Evolutionary conservation across 2,329 filamentous ascomycete genomes (phyloP).

Genomic region (Berkeleyomyces basicola): DNA sequence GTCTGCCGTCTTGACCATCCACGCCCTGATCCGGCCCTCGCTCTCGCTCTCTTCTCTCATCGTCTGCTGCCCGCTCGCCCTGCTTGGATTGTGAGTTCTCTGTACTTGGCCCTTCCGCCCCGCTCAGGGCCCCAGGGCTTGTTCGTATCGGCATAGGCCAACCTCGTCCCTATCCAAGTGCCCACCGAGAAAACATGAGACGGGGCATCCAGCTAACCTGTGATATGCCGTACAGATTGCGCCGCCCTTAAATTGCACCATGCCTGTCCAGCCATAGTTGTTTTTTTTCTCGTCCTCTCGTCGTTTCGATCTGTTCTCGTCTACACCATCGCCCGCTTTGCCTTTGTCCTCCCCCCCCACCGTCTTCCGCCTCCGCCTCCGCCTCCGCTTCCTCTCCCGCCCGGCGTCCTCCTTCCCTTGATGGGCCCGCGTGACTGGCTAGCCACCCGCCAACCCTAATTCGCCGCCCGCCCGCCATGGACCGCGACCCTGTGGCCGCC

Average conservation of each 20-base stretch:
- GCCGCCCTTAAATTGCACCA: not conserved
- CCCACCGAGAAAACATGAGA: constrained; percentile 1
- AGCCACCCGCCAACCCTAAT: not conserved
- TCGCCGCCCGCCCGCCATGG: not conserved
- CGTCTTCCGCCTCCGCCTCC: not conserved
- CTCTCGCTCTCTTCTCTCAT: not conserved
- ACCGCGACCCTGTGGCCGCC: not conserved
- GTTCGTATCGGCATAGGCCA: constrained; percentile 2
- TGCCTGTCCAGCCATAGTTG: not conserved
- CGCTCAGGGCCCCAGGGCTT: constrained; percentile 1
- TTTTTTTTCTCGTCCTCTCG: not conserved
- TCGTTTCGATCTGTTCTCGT: not conserved
- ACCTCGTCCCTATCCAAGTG: constrained; percentile 1
- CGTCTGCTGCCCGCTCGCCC: not conserved
- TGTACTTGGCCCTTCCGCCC: not conserved
- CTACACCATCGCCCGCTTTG: not conserved
- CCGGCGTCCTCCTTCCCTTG: not conserved
- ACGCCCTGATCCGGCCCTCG: too few relatives aligned
- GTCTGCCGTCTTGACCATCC: not conserved
- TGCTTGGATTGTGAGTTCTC: not conserved
- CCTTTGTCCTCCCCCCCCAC: not conserved
- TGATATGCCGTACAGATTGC: not conserved
- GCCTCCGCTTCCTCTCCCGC: not conserved
- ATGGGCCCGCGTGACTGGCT: not conserved
- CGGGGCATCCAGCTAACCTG: not conserved